These are phyloP conservation scores for Aspergillus candidus DNA, from an alignment of 2,329 filamentous ascomycete species.

Conservation along the genomic window DNA sequence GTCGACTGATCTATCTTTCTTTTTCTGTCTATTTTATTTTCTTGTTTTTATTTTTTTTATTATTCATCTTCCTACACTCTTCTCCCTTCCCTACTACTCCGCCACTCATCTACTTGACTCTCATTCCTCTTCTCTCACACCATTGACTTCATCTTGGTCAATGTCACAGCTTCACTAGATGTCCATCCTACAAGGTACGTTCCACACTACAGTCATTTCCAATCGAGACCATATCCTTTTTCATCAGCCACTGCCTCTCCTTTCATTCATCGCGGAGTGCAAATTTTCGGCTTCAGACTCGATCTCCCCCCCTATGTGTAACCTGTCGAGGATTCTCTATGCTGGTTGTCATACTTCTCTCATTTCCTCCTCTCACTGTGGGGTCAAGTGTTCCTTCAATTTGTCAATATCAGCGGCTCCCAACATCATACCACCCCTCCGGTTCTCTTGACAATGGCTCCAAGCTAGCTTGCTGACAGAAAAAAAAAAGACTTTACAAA, in stretches of 20 bases:
- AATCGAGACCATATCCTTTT: too few species aligned
- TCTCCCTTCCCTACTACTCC: neutral
- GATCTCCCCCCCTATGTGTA: neutral
- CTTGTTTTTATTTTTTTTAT: neutral
- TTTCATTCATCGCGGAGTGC: neutral
- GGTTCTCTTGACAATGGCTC: too few species aligned
- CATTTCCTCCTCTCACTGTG: neutral
- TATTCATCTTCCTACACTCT: too few species aligned
- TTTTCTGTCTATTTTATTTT: neutral
- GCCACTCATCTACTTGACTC: neutral
- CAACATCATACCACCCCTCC: too few species aligned
- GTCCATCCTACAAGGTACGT: too few species aligned
- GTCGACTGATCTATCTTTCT: neutral
- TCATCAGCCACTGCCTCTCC: neutral
- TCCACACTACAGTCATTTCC: too few species aligned
- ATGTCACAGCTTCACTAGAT: too few species aligned
- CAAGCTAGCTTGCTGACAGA: too few species aligned
- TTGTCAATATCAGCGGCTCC: too few species aligned
- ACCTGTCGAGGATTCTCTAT: neutral
- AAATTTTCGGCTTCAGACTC: neutral
- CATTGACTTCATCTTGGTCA: too few species aligned
- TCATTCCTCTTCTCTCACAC: neutral
- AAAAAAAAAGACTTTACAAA: too few species aligned
- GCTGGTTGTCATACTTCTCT: conserved; percentile 1
- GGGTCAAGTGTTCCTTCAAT: too few species aligned